Conservation (phyloP, 306 rosid genomes). For the Ormosia emarginata region DNA sequence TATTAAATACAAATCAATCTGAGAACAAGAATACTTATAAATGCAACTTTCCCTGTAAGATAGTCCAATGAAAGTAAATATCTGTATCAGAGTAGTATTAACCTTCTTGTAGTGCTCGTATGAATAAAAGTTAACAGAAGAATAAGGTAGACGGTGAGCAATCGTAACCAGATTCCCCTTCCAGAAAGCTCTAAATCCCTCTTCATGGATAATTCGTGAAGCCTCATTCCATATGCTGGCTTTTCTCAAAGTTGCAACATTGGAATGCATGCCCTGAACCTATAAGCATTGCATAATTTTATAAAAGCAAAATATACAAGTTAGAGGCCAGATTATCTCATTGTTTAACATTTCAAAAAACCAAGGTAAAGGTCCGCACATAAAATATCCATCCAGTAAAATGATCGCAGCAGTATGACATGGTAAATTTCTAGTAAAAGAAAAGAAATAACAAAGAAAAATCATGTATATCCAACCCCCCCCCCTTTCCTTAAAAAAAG, state of each 20-base stretch:
- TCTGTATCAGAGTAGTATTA: not conserved
- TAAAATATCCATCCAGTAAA: not conserved
- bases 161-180: slow-evolving; percentile 95
- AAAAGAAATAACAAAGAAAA: not conserved
- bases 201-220: slow-evolving; percentile 79
- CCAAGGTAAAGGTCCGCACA: not conserved
- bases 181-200: slow-evolving; percentile 96
- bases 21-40: not conserved
- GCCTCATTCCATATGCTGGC: slow-evolving; percentile 94
- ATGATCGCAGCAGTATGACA: not conserved
- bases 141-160: slow-evolving; percentile 94
- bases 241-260: slow-evolving; percentile 68
- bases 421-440: not conserved
- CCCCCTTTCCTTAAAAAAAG: not conserved
- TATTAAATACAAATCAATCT: not conserved
- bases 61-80: not conserved
- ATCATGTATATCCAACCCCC: not conserved
- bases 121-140: slow-evolving; percentile 87
- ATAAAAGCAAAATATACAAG: not conserved
- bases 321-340: not conserved
- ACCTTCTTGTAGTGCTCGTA: slow-evolving; percentile 89
- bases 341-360: not conserved
- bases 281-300: slow-evolving; percentile 16
- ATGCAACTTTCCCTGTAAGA: not conserved
- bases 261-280: slow-evolving; percentile 99